These are phyloP conservation scores for Jatropha multifida DNA, from an alignment of 441 rosid species.

Conservation along the genomic window DNA sequence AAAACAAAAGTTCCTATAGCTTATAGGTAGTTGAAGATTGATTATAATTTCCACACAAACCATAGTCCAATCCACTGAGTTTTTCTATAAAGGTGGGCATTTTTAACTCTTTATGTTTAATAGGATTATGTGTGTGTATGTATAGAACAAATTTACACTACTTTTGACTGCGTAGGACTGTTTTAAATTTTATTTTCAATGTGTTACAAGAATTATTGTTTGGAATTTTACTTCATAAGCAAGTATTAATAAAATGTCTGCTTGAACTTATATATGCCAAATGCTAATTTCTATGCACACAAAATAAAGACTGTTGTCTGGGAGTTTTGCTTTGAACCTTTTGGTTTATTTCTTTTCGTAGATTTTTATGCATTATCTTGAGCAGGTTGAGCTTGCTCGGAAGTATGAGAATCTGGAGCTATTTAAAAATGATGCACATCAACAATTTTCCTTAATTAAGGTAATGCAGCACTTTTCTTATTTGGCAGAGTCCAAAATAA, in stretches of 20 bases:
- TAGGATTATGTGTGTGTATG: not conserved
- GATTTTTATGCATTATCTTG: constrained; percentile 17
- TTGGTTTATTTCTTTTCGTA: constrained; percentile 11
- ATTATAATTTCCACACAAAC: not conserved
- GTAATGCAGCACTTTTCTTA: constrained; percentile 31
- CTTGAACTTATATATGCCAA: not conserved
- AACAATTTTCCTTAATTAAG: constrained; percentile 68
- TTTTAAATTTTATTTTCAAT: not conserved
- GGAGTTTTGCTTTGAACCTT: not conserved
- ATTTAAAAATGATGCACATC: constrained; percentile 67
- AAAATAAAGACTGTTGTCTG: too few species aligned
- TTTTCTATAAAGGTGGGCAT: not conserved
- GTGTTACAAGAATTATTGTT: not conserved
- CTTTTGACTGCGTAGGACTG: not conserved
- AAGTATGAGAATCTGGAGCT: constrained; percentile 62
- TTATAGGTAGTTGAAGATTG: not conserved
- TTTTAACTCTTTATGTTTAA: not conserved
- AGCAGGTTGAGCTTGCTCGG: constrained; percentile 85
- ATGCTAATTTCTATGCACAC: not conserved
- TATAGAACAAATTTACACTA: not conserved
- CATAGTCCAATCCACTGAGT: not conserved
- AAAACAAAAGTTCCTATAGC: not conserved
- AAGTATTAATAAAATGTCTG: not conserved
- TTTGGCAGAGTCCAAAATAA: not conserved
- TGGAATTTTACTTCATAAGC: not conserved